A percentile compares a stretch with the other conserved stretches of the same genome.
Evolutionary conservation across 257 asterid genomes (phyloP).

Genomic region (Solanum tacnaense): DNA sequence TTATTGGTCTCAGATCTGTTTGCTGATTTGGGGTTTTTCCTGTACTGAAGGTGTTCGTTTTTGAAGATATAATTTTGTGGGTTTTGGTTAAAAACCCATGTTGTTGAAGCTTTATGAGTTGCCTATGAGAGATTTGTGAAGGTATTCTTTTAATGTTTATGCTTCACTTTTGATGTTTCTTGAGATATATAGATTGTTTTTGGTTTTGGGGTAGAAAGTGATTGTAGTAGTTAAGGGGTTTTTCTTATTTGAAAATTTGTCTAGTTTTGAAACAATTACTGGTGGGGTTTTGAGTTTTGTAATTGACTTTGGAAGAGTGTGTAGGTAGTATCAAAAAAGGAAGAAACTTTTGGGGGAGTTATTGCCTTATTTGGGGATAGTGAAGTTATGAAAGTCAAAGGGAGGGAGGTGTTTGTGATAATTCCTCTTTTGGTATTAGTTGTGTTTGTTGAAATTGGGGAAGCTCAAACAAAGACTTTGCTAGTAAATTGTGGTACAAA

Average conservation of each 20-base stretch:
- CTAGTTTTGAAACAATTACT: background rate
- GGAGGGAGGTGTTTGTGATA: conserved; percentile 21
- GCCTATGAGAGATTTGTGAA: conserved; percentile 4
- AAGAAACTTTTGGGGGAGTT: background rate
- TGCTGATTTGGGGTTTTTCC: background rate
- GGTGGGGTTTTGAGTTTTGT: background rate
- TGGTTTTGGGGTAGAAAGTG: background rate
- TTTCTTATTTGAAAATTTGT: background rate
- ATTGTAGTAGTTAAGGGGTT: background rate
- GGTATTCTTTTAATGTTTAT: conserved; percentile 19
- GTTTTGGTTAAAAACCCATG: background rate
- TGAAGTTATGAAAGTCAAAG: conserved; percentile 32
- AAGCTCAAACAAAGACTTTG: conserved; percentile 34
- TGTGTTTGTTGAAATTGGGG: conserved; percentile 13
- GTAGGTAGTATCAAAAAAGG: background rate
- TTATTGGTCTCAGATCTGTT: conserved; percentile 38
- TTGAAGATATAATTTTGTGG: conserved; percentile 3
- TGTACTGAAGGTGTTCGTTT: background rate
- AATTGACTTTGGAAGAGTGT: background rate
- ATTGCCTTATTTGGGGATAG: conserved; percentile 1
- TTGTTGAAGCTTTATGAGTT: background rate
- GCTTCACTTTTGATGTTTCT: conserved; percentile 5
- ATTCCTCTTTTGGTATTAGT: conserved; percentile 21
- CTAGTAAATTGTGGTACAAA: conserved; percentile 70
- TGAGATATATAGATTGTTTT: background rate